These are phyloP conservation scores for Phytophthora vignae DNA, from an alignment of 352 stramenopile genomes.

Conservation along the genomic window DNA sequence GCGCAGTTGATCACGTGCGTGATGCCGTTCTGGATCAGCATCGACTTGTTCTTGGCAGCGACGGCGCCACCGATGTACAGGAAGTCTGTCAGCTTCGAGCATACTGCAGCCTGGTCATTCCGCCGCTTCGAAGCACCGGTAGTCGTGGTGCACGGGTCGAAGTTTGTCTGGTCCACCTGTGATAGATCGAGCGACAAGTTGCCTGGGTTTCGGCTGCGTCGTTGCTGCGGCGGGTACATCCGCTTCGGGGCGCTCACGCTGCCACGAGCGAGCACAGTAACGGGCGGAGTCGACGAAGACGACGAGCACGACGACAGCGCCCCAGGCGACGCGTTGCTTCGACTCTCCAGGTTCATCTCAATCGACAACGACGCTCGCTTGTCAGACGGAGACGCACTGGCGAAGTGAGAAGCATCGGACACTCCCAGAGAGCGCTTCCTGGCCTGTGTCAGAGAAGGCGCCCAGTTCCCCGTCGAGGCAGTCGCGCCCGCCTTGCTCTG, in stretches of 20 bases:
- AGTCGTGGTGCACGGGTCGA: constrained; percentile 32
- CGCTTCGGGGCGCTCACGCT: constrained; percentile 48
- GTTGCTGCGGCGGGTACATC: constrained; percentile 52
- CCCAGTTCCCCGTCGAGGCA: constrained; percentile 25
- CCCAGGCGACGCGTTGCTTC: constrained; percentile 17
- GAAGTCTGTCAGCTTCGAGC: constrained; percentile 87
- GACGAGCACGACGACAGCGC: constrained; percentile 35
- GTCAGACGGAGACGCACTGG: constrained; percentile 32
- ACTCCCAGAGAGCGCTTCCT: constrained; percentile 39
- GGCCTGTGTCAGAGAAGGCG: constrained; percentile 34
- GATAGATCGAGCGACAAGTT: constrained; percentile 86
- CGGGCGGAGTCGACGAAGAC: constrained; percentile 22
- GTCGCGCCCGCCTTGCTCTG: constrained; percentile 39
- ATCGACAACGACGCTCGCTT: constrained; percentile 40
- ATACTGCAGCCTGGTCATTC: constrained; percentile 72
- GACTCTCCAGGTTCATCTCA: constrained; percentile 42
- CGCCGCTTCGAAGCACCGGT: constrained; percentile 38
- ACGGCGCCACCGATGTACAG: constrained; percentile 87
- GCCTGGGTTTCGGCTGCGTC: constrained; percentile 78
- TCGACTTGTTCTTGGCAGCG: constrained; percentile 82
- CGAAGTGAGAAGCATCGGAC: constrained; percentile 34
- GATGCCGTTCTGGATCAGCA: constrained; percentile 74
- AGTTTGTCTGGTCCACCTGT: constrained; percentile 63
- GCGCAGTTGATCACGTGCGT: constrained; percentile 93
- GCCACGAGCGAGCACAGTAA: constrained; percentile 15